phyloP scores from a whole-genome alignment of 2,329 filamentous ascomycete genomes.

The Colletotrichum sojae region DNA sequence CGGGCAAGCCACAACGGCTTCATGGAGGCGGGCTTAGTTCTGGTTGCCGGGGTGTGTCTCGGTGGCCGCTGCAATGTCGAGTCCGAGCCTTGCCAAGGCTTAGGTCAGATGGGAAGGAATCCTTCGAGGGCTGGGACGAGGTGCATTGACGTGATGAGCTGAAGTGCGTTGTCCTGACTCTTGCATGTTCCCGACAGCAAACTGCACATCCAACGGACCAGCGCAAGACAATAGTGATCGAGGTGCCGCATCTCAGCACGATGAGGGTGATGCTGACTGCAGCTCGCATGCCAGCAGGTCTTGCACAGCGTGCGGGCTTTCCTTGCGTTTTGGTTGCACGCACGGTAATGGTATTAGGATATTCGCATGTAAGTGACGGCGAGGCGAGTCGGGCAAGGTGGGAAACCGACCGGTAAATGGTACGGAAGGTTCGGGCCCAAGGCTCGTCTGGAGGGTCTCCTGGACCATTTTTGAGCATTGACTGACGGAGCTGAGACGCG shows the following conservation, averaged over 20 bases:
- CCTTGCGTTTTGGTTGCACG: too few relatives aligned
- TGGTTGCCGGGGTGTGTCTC: background rate
- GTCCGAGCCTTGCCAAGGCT: slow-evolving; percentile 6
- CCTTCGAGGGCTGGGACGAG: slow-evolving; percentile 10
- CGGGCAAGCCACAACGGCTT: background rate
- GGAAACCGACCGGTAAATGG: too few relatives aligned
- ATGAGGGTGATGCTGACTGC: background rate
- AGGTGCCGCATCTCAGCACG: background rate
- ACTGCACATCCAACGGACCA: background rate
- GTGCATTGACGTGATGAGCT: background rate
- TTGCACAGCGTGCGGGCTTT: background rate
- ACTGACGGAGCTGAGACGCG: too few relatives aligned
- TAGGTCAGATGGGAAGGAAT: slow-evolving; percentile 21
- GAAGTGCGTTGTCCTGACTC: background rate
- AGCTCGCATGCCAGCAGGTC: background rate
- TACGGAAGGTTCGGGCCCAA: too few relatives aligned
- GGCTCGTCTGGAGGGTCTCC: too few relatives aligned
- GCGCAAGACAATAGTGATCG: background rate
- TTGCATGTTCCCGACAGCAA: slow-evolving; percentile 2
- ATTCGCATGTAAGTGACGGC: too few relatives aligned
- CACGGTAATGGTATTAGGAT: too few relatives aligned
- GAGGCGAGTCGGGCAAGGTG: too few relatives aligned
- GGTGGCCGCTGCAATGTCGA: background rate
- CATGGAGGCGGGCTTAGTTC: background rate
- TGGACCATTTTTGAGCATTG: too few relatives aligned